A percentile compares a stretch with the other conserved stretches of the same genome.
phyloP scores from a whole-genome alignment of 1,284 basidiomycete species.

The Amylostereum areolatum region DNA sequence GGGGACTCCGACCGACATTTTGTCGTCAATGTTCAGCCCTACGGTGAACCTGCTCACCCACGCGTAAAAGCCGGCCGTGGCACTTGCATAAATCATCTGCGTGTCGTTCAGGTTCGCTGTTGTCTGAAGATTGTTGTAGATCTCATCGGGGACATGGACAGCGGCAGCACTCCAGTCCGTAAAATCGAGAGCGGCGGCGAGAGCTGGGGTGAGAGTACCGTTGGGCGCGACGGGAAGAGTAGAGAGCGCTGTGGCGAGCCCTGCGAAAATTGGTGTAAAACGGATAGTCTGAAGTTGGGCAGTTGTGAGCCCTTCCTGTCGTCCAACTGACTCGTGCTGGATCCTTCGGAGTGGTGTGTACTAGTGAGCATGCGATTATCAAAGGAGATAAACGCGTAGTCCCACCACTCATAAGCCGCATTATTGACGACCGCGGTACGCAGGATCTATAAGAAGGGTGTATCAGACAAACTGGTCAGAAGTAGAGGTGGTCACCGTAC shows the following conservation, averaged over 20 bases:
- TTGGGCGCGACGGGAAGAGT: conserved; percentile 9
- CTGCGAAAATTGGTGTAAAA: conserved; percentile 23
- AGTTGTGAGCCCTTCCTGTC: conserved; percentile 31
- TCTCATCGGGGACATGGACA: conserved; percentile 29
- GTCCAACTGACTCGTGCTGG: conserved; percentile 36
- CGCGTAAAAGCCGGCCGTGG: conserved; percentile 35
- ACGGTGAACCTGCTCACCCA: conserved; percentile 36
- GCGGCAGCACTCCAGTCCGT: conserved; percentile 32
- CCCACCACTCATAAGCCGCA: conserved; percentile 21
- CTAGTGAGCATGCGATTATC: not conserved
- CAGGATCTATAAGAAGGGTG: conserved; percentile 15
- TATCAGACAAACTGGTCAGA: not conserved
- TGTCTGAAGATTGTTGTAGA: conserved; percentile 29
- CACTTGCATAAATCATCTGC: conserved; percentile 36
- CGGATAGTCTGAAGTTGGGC: conserved; percentile 31
- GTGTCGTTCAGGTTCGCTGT: conserved; percentile 28
- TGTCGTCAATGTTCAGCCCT: conserved; percentile 34
- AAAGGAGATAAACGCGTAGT: not conserved
- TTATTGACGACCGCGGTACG: conserved; percentile 20
- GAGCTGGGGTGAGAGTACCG: conserved; percentile 19
- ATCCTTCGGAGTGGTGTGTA: conserved; percentile 20
- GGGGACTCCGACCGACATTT: conserved; percentile 31
- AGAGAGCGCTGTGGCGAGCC: conserved; percentile 9
- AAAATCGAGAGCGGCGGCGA: conserved; percentile 30
- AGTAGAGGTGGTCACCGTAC: conserved; percentile 6